Evolutionary conservation across 1,284 basidiomycete species (phyloP), one percentile per base, ranked within the genome.

Genomic region (Xerocomus alliaceus): DNA sequence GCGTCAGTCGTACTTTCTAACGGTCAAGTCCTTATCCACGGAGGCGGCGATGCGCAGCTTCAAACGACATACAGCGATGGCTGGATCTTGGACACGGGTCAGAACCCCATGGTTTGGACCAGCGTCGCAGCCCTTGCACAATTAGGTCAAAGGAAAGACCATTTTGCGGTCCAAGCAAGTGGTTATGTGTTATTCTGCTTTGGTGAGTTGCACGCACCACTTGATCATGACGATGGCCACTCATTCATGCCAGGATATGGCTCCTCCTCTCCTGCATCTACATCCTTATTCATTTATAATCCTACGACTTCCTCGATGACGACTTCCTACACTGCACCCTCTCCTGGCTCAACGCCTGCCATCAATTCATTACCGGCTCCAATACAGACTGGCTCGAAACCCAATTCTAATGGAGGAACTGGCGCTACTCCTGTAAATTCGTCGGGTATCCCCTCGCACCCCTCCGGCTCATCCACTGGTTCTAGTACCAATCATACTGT

Each of bases 121-220:
- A 66, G 72, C 62, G 80, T 88, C 10, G 76, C 80, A 2, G 78
- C 77, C 3, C 77, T 93, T 49, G 77, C 82, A 11, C 78, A 83
- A 57, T 68, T 92, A 11, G 89, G 88, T 3, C 71, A 82, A 20
- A 81, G 92, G 47, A 84, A 83, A 52, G 91, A 94, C 74, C 92
- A 94, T 71, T 86, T 87, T 64, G 91, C 90, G 13, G 80, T 89
- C 8, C 78, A 81, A 47, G 80, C 83, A 37, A 88, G 87, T 10
- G 77, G 80, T 22, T 80, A 87, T 63, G 86, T 94, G 18, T 73
- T 94, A 15, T 88, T 95, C 68, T 87, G 87, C 51, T 94, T 93
- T 70, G 93, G 93, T 94, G 69, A 68, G 89, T 79, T 46, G 31
- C 18, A 42, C 28, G 34, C 26, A 42, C 35, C 29, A 12, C 39